These are phyloP conservation scores for Diaporthe humulicola DNA, from an alignment of 2,329 filamentous ascomycete species.

Conservation along the genomic window DNA sequence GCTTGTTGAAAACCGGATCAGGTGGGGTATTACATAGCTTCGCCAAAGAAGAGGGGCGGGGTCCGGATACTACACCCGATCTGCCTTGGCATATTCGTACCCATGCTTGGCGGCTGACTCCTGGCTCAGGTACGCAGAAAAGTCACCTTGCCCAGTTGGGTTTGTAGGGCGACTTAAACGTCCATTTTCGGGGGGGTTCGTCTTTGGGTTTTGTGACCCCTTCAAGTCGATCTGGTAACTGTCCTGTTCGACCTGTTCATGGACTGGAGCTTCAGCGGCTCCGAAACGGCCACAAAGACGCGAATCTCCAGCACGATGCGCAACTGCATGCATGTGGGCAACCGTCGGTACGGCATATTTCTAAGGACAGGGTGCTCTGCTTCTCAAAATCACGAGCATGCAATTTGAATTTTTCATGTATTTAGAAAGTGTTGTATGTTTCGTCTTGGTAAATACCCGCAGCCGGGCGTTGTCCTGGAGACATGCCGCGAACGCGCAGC, in stretches of 20 bases:
- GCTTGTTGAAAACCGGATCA: fast-evolving
- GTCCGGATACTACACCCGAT: no score
- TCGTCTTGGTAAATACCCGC: background rate
- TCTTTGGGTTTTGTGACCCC: no score
- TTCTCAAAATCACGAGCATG: background rate
- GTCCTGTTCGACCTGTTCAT: no score
- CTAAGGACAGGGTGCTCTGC: background rate
- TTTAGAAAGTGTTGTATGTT: background rate
- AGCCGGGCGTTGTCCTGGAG: background rate
- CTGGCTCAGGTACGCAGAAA: background rate
- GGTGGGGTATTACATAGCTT: background rate
- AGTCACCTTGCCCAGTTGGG: background rate
- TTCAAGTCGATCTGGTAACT: background rate
- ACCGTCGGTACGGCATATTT: background rate
- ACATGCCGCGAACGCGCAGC: background rate
- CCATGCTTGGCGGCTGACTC: background rate
- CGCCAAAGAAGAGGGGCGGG: background rate
- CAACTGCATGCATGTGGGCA: background rate
- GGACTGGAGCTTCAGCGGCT: background rate
- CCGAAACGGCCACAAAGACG: background rate
- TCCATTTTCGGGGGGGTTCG: no score
- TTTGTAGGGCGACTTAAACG: background rate
- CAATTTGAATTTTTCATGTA: background rate
- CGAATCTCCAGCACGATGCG: no score
- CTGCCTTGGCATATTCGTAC: background rate